These are phyloP conservation scores for Auriscalpium microsporum DNA, from an alignment of 768 basidiomycete genomes.

Conservation along the genomic window DNA sequence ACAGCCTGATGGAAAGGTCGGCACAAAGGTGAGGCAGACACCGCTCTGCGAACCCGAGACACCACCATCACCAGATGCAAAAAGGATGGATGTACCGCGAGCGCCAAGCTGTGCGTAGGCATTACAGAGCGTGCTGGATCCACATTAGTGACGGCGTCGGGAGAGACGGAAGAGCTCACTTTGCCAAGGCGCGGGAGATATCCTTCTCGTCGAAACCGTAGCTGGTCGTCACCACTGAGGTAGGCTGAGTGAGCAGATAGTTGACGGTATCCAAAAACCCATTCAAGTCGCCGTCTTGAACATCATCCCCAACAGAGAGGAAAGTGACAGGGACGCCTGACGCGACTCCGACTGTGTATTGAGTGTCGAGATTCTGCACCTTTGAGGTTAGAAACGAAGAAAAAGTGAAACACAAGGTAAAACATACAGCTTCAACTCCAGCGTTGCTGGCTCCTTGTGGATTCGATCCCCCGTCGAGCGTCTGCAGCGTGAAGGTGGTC, in stretches of 20 bases:
- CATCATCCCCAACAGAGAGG: constrained; percentile 16
- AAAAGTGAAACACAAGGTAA: background rate
- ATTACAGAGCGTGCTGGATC: constrained; percentile 18
- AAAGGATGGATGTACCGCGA: constrained; percentile 20
- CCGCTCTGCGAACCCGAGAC: constrained; percentile 8
- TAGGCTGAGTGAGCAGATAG: constrained; percentile 6
- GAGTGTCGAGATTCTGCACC: constrained; percentile 17
- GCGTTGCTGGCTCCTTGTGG: background rate
- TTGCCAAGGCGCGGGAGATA: background rate
- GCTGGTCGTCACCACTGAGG: constrained; percentile 13
- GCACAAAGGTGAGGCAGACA: constrained; percentile 11
- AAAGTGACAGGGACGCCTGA: constrained; percentile 15
- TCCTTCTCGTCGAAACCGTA: constrained; percentile 14
- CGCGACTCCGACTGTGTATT: constrained; percentile 18
- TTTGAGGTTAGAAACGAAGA: background rate
- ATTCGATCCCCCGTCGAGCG: constrained; percentile 9
- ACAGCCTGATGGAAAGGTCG: constrained; percentile 18
- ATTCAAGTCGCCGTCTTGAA: constrained; percentile 7
- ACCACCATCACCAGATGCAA: constrained; percentile 19
- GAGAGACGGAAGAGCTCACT: background rate
- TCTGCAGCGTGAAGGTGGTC: constrained; percentile 4
- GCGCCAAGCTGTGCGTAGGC: constrained; percentile 22
- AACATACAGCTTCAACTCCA: constrained; percentile 1
- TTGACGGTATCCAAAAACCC: constrained; percentile 19
- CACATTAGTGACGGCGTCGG: background rate